Conservation (phyloP, 2,329 filamentous ascomycete species). For the Claviceps sp. region DNA sequence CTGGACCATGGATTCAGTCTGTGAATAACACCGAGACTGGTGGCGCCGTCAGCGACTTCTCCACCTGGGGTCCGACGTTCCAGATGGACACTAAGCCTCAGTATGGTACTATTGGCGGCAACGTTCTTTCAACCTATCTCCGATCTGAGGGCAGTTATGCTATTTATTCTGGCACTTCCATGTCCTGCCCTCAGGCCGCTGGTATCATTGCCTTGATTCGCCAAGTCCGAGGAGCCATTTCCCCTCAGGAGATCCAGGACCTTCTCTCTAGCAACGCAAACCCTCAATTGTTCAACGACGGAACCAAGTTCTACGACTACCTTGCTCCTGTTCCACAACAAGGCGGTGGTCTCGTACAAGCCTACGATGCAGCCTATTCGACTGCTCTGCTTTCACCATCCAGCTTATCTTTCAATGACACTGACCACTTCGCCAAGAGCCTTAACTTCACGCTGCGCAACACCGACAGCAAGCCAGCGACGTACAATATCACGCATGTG, state of each 20-base stretch:
- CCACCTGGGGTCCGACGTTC: conserved; percentile 48
- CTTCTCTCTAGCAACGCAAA: conserved; percentile 35
- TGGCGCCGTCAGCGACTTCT: conserved; percentile 38
- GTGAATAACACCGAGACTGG: conserved; percentile 23
- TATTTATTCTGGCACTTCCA: conserved; percentile 43
- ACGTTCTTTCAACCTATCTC: conserved; percentile 45
- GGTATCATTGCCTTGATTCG: conserved; percentile 41
- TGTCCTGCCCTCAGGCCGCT: conserved; percentile 44
- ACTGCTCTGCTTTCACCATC: conserved; percentile 39
- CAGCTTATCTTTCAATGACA: conserved; percentile 53
- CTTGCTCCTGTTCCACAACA: conserved; percentile 46
- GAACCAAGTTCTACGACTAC: conserved; percentile 19
- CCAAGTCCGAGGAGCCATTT: conserved; percentile 35
- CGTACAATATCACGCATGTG: conserved; percentile 37
- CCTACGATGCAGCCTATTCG: conserved; percentile 42
- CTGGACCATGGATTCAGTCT: conserved; percentile 13
- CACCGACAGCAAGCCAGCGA: conserved; percentile 31
- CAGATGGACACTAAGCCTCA: conserved; percentile 44
- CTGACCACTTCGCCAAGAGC: conserved; percentile 36
- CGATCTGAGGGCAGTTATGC: conserved; percentile 31
- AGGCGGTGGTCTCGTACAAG: conserved; percentile 46
- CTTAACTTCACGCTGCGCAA: conserved; percentile 44
- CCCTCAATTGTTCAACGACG: conserved; percentile 35
- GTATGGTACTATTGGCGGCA: conserved; percentile 40
- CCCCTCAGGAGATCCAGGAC: conserved; percentile 35